Percentiles rank a stretch among this genome's conserved stretches.
Conservation (phyloP, 768 basidiomycete species). For the Amanita brunnescens region DNA sequence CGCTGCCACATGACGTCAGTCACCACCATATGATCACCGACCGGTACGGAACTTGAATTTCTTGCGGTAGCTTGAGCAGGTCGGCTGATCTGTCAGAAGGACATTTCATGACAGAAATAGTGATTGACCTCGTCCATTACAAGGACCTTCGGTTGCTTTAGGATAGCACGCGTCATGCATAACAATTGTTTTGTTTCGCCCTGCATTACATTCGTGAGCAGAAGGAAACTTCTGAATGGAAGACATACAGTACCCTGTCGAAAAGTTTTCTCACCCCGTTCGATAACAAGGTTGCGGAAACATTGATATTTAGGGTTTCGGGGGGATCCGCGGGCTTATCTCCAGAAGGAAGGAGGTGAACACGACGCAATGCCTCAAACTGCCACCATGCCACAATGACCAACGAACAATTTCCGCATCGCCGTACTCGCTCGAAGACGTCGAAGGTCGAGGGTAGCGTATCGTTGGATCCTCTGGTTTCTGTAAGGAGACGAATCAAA, state of each 20-base stretch:
- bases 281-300: conserved; percentile 70
- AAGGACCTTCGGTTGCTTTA: conserved; percentile 63
- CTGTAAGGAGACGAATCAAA: conserved; percentile 44
- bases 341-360: conserved; percentile 64
- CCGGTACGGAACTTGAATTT: conserved; percentile 20
- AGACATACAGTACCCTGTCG: conserved; percentile 50
- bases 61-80: conserved; percentile 55
- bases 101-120: conserved; percentile 28
- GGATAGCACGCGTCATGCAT: conserved; percentile 75
- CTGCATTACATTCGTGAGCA: conserved; percentile 14
- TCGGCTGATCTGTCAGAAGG: not conserved
- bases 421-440: conserved; percentile 81
- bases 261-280: conserved; percentile 90
- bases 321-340: conserved; percentile 37
- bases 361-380: conserved; percentile 80
- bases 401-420: conserved; percentile 68
- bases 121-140: conserved; percentile 65
- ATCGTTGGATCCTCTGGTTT: conserved; percentile 82
- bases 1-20: conserved; percentile 27
- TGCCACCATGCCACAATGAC: conserved; percentile 16
- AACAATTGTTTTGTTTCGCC: conserved; percentile 68
- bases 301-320: conserved; percentile 55
- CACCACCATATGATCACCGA: not conserved
- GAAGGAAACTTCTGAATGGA: not conserved
- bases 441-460: conserved; percentile 75